Conservation (phyloP, 768 basidiomycete species). For the Mycena kentingensis region DNA sequence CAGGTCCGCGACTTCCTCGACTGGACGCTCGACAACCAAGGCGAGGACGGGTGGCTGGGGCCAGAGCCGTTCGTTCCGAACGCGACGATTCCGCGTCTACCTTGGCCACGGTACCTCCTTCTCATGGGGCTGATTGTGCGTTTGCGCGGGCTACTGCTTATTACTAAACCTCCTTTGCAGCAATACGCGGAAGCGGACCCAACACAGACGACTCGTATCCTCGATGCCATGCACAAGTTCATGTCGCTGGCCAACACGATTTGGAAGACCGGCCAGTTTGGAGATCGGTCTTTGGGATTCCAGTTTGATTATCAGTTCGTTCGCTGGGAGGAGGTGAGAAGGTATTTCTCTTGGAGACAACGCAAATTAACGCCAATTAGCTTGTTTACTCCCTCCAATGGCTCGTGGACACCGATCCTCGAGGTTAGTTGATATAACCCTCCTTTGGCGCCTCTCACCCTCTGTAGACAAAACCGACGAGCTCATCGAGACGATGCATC, state of each 20-base stretch:
- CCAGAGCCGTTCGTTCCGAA: conserved; percentile 41
- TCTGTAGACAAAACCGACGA: conserved; percentile 35
- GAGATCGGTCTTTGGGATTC: conserved; percentile 39
- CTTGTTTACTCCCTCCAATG: conserved; percentile 39
- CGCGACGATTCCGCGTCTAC: conserved; percentile 38
- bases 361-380: background rate
- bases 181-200: conserved; percentile 48
- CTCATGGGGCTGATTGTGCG: conserved; percentile 41
- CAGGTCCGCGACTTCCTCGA: conserved; percentile 43
- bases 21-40: conserved; percentile 40
- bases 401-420: conserved; percentile 43
- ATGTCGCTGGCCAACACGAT: conserved; percentile 36
- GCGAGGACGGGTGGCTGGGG: conserved; percentile 44
- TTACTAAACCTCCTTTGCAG: no score
- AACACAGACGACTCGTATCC: conserved; percentile 36
- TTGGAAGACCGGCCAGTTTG: conserved; percentile 39
- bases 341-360: background rate
- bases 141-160: no score
- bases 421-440: conserved; percentile 26
- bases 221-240: conserved; percentile 42
- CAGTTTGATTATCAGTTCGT: conserved; percentile 46
- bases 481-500: conserved; percentile 44
- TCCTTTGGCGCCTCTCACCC: background rate
- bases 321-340: conserved; percentile 42
- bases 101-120: conserved; percentile 46